phyloP scores from a whole-genome alignment of 2,329 filamentous ascomycete species.

The Xylogone sp. region DNA sequence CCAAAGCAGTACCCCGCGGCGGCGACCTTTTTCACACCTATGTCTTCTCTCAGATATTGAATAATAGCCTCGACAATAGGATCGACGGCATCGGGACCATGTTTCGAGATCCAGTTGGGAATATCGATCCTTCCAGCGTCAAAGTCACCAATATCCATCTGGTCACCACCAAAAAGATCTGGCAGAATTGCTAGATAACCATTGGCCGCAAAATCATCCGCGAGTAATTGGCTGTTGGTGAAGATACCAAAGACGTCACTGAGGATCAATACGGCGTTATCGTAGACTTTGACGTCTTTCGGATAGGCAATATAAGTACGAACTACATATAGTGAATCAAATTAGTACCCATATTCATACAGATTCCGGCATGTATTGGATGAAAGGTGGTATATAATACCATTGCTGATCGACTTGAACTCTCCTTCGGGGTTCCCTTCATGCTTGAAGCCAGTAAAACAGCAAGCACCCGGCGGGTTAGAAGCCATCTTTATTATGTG shows the following conservation, averaged over 20 bases:
- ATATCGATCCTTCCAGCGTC: conserved; percentile 24
- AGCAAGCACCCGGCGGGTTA: conserved; percentile 6
- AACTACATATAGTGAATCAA: not conserved
- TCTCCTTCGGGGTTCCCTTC: conserved; percentile 38
- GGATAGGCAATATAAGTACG: not conserved
- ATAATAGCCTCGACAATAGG: conserved; percentile 41
- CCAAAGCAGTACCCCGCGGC: conserved; percentile 70
- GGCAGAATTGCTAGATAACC: conserved; percentile 49
- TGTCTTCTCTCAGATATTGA: conserved; percentile 50
- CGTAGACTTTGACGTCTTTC: not conserved
- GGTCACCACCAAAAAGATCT: conserved; percentile 64
- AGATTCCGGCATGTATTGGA: not conserved
- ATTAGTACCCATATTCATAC: too few species aligned
- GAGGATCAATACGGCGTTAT: not conserved
- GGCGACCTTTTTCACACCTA: conserved; percentile 52
- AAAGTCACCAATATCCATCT: conserved; percentile 44
- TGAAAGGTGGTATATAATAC: conserved; percentile 20
- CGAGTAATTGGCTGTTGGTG: conserved; percentile 55
- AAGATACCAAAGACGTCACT: not conserved
- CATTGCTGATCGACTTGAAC: conserved; percentile 37
- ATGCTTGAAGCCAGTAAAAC: conserved; percentile 3
- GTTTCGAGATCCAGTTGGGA: not conserved
- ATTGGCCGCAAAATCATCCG: conserved; percentile 68
- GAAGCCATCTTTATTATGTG: conserved; percentile 9
- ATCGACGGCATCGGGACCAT: not conserved